A percentile compares a stretch with the other conserved stretches of the same genome.
Conservation (phyloP, 805 yeast species). For the Yarrowia yakushimensis region DNA sequence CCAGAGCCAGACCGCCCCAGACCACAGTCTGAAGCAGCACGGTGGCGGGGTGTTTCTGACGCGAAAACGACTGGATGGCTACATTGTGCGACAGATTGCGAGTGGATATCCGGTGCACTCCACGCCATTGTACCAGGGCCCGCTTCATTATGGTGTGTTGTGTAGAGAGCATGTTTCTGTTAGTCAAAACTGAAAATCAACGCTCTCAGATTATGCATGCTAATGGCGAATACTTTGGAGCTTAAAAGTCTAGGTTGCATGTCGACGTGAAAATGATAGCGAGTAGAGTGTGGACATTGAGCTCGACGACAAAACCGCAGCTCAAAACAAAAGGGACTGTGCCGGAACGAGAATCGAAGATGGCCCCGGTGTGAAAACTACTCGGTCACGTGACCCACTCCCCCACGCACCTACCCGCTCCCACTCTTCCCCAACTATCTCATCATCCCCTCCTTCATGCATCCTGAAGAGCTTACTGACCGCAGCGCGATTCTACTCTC, state of each 20-base stretch:
- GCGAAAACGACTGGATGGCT: background rate
- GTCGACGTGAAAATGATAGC: background rate
- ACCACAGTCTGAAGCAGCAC: background rate
- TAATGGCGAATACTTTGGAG: background rate
- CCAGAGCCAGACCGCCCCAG: background rate
- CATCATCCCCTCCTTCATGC: background rate
- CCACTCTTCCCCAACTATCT: too few species aligned
- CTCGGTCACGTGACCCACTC: background rate
- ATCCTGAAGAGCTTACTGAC: background rate
- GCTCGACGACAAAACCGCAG: background rate
- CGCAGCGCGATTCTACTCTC: background rate
- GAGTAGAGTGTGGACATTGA: too few species aligned
- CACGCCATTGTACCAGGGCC: background rate
- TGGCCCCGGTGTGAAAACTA: too few species aligned
- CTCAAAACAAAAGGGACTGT: too few species aligned
- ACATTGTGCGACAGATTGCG: background rate
- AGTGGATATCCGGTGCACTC: background rate
- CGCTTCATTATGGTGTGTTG: background rate
- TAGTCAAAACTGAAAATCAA: background rate
- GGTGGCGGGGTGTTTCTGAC: slow-evolving; percentile 24
- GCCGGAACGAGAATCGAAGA: too few species aligned
- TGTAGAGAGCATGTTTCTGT: background rate
- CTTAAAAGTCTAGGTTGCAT: background rate
- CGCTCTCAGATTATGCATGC: background rate
- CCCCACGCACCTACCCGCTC: too few species aligned